phyloP scores from a whole-genome alignment of 805 yeast genomes.

The Blastobotrys americana region DNA sequence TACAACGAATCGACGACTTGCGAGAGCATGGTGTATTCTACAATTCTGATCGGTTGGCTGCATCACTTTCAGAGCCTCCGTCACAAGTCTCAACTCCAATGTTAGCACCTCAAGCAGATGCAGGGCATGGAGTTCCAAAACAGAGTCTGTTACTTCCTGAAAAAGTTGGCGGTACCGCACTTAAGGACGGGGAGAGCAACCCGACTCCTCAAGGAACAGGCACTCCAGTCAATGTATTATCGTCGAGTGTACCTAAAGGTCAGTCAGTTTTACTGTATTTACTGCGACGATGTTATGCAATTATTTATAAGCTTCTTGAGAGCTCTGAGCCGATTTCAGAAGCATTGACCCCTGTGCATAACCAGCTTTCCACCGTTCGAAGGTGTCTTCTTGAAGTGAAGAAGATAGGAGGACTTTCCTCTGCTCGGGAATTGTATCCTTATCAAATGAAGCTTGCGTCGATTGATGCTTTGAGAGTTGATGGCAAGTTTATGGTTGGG shows the following conservation, averaged over 20 bases:
- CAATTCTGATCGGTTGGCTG: neutral
- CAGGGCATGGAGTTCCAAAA: slow-evolving; percentile 17
- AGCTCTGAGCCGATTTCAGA: slow-evolving; percentile 94
- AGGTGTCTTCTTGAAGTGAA: slow-evolving; percentile 84
- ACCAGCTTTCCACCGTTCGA: slow-evolving; percentile 86
- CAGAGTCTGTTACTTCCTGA: slow-evolving; percentile 16
- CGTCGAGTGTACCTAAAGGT: slow-evolving; percentile 13
- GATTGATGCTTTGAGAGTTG: slow-evolving; percentile 75
- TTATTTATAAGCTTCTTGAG: slow-evolving; percentile 81
- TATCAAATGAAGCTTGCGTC: slow-evolving; percentile 91
- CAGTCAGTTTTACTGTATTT: slow-evolving; percentile 57
- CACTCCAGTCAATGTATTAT: slow-evolving; percentile 6
- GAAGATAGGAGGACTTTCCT: slow-evolving; percentile 85
- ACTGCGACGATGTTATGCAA: slow-evolving; percentile 83
- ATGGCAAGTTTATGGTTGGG: slow-evolving; percentile 87
- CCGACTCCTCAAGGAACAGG: slow-evolving; percentile 1
- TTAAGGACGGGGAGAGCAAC: neutral
- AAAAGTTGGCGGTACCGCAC: neutral
- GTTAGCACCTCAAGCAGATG: slow-evolving; percentile 17
- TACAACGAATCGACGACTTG: slow-evolving; percentile 66
- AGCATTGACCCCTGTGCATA: slow-evolving; percentile 86
- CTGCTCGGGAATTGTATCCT: slow-evolving; percentile 86
- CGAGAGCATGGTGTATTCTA: slow-evolving; percentile 56
- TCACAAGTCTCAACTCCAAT: slow-evolving; percentile 18
- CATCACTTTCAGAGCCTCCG: slow-evolving; percentile 17